Conservation (phyloP, 768 basidiomycete genomes). For the Mycena alexandri region DNA sequence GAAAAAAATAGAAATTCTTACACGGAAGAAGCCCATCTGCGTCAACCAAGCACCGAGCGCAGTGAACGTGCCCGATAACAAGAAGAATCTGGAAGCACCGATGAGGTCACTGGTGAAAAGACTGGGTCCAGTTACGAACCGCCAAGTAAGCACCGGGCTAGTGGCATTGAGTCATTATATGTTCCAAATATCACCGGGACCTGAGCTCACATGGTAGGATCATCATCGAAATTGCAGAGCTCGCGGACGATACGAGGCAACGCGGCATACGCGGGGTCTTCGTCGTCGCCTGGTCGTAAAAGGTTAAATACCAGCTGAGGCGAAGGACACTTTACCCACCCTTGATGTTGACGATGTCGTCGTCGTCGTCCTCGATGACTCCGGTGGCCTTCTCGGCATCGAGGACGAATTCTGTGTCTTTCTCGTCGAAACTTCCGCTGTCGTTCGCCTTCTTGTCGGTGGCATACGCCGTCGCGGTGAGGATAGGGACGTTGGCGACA, state of each 20-base stretch:
- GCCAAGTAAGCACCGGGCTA: conserved; percentile 44
- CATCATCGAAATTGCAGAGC: conserved; percentile 42
- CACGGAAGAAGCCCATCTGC: conserved; percentile 44
- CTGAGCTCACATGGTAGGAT: too few species aligned
- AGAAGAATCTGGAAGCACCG: conserved; percentile 35
- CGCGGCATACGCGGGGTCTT: conserved; percentile 40
- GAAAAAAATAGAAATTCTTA: too few species aligned
- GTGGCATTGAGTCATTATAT: too few species aligned
- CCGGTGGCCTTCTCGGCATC: conserved; percentile 30
- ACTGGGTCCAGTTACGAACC: conserved; percentile 27
- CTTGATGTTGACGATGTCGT: conserved; percentile 33
- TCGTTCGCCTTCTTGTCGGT: conserved; percentile 23
- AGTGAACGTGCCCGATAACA: conserved; percentile 40
- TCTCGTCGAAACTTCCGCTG: conserved; percentile 31
- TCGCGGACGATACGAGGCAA: conserved; percentile 43
- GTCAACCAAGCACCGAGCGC: conserved; percentile 45
- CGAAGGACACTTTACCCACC: conserved; percentile 6
- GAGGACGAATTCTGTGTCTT: conserved; percentile 4
- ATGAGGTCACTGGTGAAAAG: background rate
- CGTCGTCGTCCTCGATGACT: conserved; percentile 23
- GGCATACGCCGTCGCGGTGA: conserved; percentile 23
- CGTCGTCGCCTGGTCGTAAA: conserved; percentile 37
- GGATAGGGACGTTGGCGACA: too few species aligned
- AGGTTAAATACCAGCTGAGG: background rate
- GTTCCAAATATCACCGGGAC: too few species aligned